Conservation (phyloP, 2,329 filamentous ascomycete species). For the Xylaria hypoxylon region DNA sequence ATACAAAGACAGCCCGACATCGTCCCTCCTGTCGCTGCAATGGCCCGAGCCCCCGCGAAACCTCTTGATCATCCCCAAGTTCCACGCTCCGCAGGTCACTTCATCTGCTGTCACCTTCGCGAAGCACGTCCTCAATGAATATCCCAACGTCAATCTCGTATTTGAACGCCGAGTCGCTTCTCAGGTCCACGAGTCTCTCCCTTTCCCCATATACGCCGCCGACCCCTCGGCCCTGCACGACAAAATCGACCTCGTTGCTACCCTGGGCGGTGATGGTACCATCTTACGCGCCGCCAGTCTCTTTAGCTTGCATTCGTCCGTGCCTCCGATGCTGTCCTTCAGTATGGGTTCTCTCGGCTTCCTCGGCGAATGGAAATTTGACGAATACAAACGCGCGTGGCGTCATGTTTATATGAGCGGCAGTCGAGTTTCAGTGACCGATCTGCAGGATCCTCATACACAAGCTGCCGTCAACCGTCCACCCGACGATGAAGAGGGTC, state of each 20-base stretch:
- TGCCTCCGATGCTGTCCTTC: conserved; percentile 93
- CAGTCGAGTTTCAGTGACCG: conserved; percentile 63
- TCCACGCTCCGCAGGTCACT: conserved; percentile 65
- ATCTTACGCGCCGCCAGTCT: conserved; percentile 87
- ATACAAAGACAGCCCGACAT: conserved; percentile 70
- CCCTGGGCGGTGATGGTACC: conserved; percentile 92
- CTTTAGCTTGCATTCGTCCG: conserved; percentile 82
- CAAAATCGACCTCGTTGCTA: conserved; percentile 90
- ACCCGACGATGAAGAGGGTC: conserved; percentile 46
- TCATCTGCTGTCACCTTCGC: conserved; percentile 66
- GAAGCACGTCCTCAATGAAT: conserved; percentile 81
- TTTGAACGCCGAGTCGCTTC: conserved; percentile 82
- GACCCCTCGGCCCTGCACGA: conserved; percentile 69
- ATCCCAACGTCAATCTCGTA: conserved; percentile 83
- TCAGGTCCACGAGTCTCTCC: conserved; percentile 75
- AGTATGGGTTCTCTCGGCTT: conserved; percentile 98
- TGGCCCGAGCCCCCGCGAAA: conserved; percentile 67
- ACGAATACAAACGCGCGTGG: conserved; percentile 91
- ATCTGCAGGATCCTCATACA: conserved; percentile 56
- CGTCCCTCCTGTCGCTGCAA: conserved; percentile 66
- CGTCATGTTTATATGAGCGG: conserved; percentile 89
- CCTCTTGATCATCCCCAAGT: conserved; percentile 69
- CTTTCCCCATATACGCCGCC: conserved; percentile 78
- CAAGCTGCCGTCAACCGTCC: conserved; percentile 51
- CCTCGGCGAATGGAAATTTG: conserved; percentile 95